A percentile compares a stretch with the other conserved stretches of the same genome.
Conservation (phyloP, 306 rosid species). For the Spatholobus suberectus region DNA sequence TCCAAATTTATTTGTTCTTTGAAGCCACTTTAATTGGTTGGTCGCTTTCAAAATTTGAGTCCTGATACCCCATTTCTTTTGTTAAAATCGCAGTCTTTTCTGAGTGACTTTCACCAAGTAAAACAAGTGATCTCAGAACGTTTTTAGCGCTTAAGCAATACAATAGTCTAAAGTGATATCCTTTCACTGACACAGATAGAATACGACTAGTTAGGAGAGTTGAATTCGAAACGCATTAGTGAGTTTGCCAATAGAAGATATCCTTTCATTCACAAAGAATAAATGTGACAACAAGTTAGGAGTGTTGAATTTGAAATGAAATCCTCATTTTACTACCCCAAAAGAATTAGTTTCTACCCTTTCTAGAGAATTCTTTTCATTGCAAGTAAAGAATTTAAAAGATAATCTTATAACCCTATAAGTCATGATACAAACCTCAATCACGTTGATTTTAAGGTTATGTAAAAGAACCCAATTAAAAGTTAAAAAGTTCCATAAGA, state of each 20-base stretch:
- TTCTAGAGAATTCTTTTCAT: background rate
- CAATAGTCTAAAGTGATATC: slow-evolving; percentile 47
- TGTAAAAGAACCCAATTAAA: background rate
- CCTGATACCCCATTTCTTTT: slow-evolving; percentile 43
- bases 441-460: slow-evolving; percentile 34
- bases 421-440: background rate
- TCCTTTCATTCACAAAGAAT: background rate
- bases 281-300: slow-evolving; percentile 31
- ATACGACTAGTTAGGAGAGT: slow-evolving; percentile 22
- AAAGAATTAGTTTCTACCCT: background rate
- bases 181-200: slow-evolving; percentile 51
- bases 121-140: slow-evolving; percentile 48
- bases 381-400: background rate
- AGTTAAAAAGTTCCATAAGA: background rate
- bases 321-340: background rate
- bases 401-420: background rate
- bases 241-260: background rate
- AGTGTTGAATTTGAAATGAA: background rate
- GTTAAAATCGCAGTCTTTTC: slow-evolving; percentile 31
- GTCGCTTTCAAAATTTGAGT: slow-evolving; percentile 54
- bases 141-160: slow-evolving; percentile 89
- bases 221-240: background rate
- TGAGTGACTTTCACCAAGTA: slow-evolving; percentile 55
- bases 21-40: slow-evolving; percentile 72
- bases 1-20: slow-evolving; percentile 54